These are phyloP conservation scores for Rhazya stricta DNA, from an alignment of 257 asterid genomes.

Conservation along the genomic window DNA sequence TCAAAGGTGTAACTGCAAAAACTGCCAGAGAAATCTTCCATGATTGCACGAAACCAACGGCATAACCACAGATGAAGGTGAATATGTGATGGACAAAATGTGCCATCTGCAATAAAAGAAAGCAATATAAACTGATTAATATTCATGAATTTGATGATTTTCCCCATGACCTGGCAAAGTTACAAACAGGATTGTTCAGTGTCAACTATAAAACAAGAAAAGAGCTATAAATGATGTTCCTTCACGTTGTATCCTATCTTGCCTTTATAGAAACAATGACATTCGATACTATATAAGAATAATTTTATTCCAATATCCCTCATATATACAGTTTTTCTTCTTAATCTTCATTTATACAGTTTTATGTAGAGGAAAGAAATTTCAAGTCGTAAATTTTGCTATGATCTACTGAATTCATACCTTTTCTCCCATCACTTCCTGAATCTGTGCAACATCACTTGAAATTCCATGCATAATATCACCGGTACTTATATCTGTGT, in stretches of 20 bases:
- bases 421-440: constrained; percentile 92
- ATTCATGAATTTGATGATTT: not conserved
- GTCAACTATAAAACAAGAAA: not conserved
- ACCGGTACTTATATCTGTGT: constrained; percentile 59
- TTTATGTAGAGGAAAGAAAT: not conserved
- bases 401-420: constrained; percentile 21
- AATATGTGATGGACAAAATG: constrained; percentile 78
- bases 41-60: constrained; percentile 60
- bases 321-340: not conserved
- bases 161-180: not conserved
- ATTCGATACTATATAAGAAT: not conserved
- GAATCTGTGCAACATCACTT: constrained; percentile 84
- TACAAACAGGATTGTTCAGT: not conserved
- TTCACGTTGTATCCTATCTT: not conserved
- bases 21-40: constrained; percentile 70
- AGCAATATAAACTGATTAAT: constrained; percentile 1
- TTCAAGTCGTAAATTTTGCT: not conserved
- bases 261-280: not conserved
- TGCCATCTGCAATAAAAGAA: constrained; percentile 55
- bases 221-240: not conserved
- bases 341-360: not conserved
- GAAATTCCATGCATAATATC: constrained; percentile 93
- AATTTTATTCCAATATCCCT: not conserved
- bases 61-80: constrained; percentile 69
- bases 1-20: constrained; percentile 77